These are phyloP conservation scores for Gynochthodes officinalis DNA, from an alignment of 257 asterid genomes.

Conservation along the genomic window DNA sequence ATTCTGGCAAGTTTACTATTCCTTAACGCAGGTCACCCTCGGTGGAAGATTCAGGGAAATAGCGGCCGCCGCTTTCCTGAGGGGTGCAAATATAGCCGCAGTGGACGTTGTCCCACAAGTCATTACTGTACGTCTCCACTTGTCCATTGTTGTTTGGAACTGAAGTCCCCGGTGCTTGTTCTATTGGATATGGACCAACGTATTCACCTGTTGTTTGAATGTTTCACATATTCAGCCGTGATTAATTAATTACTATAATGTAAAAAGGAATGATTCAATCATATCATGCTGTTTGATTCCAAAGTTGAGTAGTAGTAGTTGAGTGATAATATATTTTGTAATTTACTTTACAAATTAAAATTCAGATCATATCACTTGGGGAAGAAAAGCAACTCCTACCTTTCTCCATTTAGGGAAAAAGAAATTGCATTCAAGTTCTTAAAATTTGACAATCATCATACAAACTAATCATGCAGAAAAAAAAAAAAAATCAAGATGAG, in stretches of 20 bases:
- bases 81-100: conserved; percentile 19
- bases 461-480: background rate
- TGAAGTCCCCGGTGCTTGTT: conserved; percentile 19
- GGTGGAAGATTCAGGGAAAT: conserved; percentile 20
- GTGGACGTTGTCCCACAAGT: conserved; percentile 11
- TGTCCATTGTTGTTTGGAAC: conserved; percentile 9
- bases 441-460: too few species aligned
- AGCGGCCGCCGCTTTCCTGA: background rate
- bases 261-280: too few species aligned
- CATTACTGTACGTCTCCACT: conserved; percentile 1
- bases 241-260: background rate
- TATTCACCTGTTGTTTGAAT: conserved; percentile 16
- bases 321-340: too few species aligned
- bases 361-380: too few species aligned
- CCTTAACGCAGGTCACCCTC: conserved; percentile 11
- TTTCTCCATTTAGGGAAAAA: too few species aligned
- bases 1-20: background rate
- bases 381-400: too few species aligned
- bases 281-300: too few species aligned
- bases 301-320: too few species aligned
- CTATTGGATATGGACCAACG: conserved; percentile 8
- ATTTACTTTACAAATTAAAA: too few species aligned
- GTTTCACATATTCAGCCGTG: too few species aligned
- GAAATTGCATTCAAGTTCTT: too few species aligned
- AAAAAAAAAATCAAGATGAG: background rate